Evolutionary conservation across 768 basidiomycete genomes (phyloP).

Genomic region (Boletus fagicola): DNA sequence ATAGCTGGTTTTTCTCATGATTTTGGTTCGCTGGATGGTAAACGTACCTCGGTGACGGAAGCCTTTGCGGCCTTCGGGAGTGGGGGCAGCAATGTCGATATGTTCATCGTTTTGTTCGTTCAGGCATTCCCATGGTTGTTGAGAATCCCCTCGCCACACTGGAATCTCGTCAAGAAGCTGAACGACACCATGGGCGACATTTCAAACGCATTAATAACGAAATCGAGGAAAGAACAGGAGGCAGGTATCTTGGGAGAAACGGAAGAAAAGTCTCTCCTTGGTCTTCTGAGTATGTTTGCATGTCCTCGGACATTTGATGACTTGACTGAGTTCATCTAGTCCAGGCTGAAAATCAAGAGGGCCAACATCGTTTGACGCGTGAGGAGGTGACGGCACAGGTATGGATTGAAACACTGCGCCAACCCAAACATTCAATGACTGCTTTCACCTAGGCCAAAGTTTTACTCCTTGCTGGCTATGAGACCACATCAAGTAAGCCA

Average conservation of each 20-base stretch:
- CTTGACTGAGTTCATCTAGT: slow-evolving; percentile 25
- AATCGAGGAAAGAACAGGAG: slow-evolving; percentile 30
- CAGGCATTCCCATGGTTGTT: slow-evolving; percentile 31
- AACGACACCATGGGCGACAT: slow-evolving; percentile 34
- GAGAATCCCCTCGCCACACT: slow-evolving; percentile 32
- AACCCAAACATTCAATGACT: neutral
- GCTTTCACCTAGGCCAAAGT: slow-evolving; percentile 32
- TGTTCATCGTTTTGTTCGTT: slow-evolving; percentile 26
- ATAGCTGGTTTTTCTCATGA: slow-evolving; percentile 46
- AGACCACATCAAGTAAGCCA: slow-evolving; percentile 38
- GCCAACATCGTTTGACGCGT: slow-evolving; percentile 33
- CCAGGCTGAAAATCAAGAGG: slow-evolving; percentile 33
- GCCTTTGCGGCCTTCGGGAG: slow-evolving; percentile 26
- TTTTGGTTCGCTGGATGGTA: slow-evolving; percentile 42
- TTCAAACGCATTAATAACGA: slow-evolving; percentile 32
- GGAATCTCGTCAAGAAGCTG: slow-evolving; percentile 24
- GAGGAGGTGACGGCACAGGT: slow-evolving; percentile 43
- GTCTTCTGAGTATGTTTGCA: slow-evolving; percentile 21
- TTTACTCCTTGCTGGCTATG: slow-evolving; percentile 40
- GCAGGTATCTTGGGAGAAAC: slow-evolving; percentile 24
- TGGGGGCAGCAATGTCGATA: slow-evolving; percentile 2
- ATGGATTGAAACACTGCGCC: neutral
- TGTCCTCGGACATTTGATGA: too few relatives aligned
- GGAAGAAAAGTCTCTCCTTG: slow-evolving; percentile 39
- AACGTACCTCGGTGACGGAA: slow-evolving; percentile 24